Conservation (phyloP, 176 grass and related monocot species). For the Phoenix dactylifera region DNA sequence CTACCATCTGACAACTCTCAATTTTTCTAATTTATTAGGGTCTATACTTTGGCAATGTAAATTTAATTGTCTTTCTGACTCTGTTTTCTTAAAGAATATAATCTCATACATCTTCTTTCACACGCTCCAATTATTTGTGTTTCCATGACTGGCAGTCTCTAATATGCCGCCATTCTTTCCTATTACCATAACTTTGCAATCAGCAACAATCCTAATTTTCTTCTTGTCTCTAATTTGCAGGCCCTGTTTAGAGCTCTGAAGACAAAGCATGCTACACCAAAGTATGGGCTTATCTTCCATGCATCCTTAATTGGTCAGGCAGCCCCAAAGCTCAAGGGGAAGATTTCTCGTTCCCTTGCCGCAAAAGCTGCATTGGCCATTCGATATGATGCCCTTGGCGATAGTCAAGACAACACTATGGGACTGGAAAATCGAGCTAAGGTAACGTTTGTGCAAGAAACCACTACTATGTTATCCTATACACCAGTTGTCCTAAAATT, state of each 20-base stretch:
- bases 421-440: constrained; percentile 64
- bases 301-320: constrained; percentile 86
- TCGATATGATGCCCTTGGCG: constrained; percentile 75
- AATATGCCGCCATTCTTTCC: no score
- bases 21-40: no score
- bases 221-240: constrained; percentile 17
- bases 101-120: no score
- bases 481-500: neutral
- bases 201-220: no score
- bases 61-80: no score
- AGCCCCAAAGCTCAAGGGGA: constrained; percentile 65
- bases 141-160: no score
- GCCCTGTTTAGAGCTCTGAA: constrained; percentile 89
- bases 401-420: constrained; percentile 61
- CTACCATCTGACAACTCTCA: no score
- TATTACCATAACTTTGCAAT: no score
- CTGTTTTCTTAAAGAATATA: no score
- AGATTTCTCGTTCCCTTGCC: constrained; percentile 81
- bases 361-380: constrained; percentile 72
- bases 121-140: no score
- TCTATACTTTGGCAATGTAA: no score
- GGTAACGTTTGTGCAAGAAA: constrained; percentile 27
- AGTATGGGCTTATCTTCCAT: constrained; percentile 91
- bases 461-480: no score
- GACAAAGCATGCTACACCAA: constrained; percentile 82